Evolutionary conservation across 176 grass and related monocot species (phyloP), one percentile per base, ranked within the genome.

Genomic region (Dendrocalamus sinicus): DNA sequence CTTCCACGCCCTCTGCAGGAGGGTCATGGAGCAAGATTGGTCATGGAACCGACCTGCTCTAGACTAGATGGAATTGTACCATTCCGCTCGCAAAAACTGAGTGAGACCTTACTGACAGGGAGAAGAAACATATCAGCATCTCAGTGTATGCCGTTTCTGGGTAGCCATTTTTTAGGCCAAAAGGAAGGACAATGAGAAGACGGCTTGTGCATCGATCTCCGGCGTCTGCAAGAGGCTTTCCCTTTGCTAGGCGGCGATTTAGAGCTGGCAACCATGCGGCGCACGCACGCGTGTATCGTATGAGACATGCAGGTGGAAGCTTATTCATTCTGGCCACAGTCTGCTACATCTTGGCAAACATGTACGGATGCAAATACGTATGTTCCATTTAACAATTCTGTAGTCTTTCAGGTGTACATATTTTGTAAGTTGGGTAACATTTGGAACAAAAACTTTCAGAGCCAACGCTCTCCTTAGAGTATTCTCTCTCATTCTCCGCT

Each of bases 31-130:
- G 28, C 28, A 30, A 30, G 28, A 30, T 30, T 30, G 28, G 28
- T 30, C 28, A 30, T 30, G 28, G 96, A 98, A 98, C 82, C 92
- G 96, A 16, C 93, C 96, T 41, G 91, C 96, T 47, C 67, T 96
- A 61, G 93, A 98, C 81, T 96, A 96, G 78, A 86, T 98, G 70
- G 96, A 98, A 61, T 64, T 98, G 47, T 98, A 98, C 78, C 88
- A 94, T 86, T 91, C 93, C 0, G 83, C 93, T 7, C 93, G 90
- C 76, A 98, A 94, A 61, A 83, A 75, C 75, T 89, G 84, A 77
- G 37, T 22, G 45, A 47, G 45, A 47, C 28, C 30, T 52, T 7
- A 22, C 28, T 22, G 7, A 14, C 48, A 8, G 24, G 45, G 44
- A 87, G 39, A 86, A 28, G 11, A 45, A 17, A 74, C 70, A 84